These are phyloP conservation scores for Neoarthrinium moseri DNA, from an alignment of 2,329 filamentous ascomycete species.

Conservation along the genomic window DNA sequence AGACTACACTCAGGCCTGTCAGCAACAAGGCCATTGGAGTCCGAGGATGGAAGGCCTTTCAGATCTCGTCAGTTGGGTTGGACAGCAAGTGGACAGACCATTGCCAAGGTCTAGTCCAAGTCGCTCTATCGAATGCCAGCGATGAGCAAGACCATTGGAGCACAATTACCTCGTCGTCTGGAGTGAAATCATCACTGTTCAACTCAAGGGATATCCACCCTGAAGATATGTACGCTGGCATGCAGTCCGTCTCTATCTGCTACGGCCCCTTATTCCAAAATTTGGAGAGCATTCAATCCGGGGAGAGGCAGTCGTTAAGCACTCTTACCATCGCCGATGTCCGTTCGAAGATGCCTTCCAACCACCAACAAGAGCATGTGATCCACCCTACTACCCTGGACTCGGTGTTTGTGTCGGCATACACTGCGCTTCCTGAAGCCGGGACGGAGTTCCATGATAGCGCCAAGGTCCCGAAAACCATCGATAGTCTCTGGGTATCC, in stretches of 20 bases:
- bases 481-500: conserved; percentile 9
- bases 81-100: background rate
- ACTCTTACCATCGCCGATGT: background rate
- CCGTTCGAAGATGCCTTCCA: too few relatives aligned
- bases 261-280: background rate
- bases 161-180: too few relatives aligned
- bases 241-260: background rate
- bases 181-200: too few relatives aligned
- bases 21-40: conserved; percentile 16
- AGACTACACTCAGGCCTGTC: conserved; percentile 17
- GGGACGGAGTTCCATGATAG: conserved; percentile 22
- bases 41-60: background rate
- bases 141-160: too few relatives aligned
- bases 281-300: background rate
- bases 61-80: background rate
- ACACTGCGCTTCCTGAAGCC: conserved; percentile 12
- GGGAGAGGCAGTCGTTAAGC: background rate
- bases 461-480: conserved; percentile 12
- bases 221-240: background rate
- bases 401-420: conserved; percentile 17
- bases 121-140: background rate
- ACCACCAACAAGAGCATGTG: background rate
- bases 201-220: background rate
- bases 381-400: conserved; percentile 19
- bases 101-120: background rate